Percentiles rank a stretch among this genome's conserved stretches.
phyloP scores from a whole-genome alignment of 2,329 filamentous ascomycete genomes.

The Talaromyces atroroseus region DNA sequence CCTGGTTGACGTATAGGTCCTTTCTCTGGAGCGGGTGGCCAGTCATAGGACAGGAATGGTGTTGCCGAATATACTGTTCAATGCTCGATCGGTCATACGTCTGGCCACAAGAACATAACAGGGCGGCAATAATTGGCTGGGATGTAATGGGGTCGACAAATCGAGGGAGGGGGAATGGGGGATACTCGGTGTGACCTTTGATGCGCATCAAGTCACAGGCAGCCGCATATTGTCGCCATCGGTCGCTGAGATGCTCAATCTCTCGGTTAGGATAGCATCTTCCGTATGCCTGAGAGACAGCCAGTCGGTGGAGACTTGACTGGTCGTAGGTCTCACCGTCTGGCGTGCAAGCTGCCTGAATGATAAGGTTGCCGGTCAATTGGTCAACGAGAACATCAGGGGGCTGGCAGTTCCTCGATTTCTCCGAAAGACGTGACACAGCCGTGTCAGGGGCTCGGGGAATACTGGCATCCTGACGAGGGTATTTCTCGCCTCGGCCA shows the following conservation, averaged over 20 bases:
- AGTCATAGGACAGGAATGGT: no score
- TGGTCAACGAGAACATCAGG: not conserved
- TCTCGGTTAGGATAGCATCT: no score
- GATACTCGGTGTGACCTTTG: not conserved
- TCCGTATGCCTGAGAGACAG: not conserved
- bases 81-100: no score
- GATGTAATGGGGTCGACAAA: no score
- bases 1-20: no score
- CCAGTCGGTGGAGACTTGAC: not conserved
- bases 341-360: not conserved
- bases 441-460: no score
- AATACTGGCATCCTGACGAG: no score
- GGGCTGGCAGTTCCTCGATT: not conserved
- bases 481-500: no score
- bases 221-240: not conserved
- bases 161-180: not conserved
- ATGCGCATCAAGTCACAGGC: not conserved
- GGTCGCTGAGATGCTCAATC: not conserved
- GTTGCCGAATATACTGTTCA: no score
- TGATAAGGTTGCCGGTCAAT: not conserved
- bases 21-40: no score
- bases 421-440: not conserved
- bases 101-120: not conserved
- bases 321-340: not conserved
- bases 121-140: no score